phyloP scores from a whole-genome alignment of 306 rosid genomes.

The Gastrolobium villosum region DNA sequence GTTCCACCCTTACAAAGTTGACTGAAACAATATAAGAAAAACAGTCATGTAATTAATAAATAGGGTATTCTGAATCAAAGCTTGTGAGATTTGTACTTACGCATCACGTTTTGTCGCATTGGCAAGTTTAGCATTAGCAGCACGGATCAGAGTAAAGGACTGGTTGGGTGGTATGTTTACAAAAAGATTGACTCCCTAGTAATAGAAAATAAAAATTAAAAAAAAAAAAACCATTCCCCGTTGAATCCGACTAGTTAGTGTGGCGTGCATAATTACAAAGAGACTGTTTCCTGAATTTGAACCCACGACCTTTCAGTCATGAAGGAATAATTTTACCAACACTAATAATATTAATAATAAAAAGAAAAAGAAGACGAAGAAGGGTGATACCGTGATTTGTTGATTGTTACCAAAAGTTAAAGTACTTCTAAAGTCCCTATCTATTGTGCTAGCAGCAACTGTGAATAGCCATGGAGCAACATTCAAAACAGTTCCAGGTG shows the following conservation, averaged over 20 bases:
- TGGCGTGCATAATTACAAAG: too few relatives aligned
- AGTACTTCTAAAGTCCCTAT: conserved; percentile 60
- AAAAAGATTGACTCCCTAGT: conserved; percentile 68
- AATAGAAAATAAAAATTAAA: background rate
- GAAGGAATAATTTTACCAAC: too few relatives aligned
- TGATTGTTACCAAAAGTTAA: conserved; percentile 56
- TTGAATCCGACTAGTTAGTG: too few relatives aligned
- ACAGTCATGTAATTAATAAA: too few relatives aligned
- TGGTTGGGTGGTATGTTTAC: conserved; percentile 47
- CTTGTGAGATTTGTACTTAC: conserved; percentile 54
- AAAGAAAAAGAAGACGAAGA: background rate
- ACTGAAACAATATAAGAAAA: conserved; percentile 26
- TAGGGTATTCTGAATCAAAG: background rate
- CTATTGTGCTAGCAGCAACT: conserved; percentile 73
- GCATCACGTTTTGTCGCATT: conserved; percentile 42
- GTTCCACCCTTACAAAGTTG: conserved; percentile 52
- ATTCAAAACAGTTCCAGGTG: conserved; percentile 52
- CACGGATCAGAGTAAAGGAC: conserved; percentile 56
- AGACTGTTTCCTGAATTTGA: too few relatives aligned
- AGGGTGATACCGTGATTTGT: conserved; percentile 35
- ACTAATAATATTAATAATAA: too few relatives aligned
- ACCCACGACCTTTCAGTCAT: too few relatives aligned
- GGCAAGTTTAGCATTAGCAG: conserved; percentile 55
- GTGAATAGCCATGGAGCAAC: conserved; percentile 76
- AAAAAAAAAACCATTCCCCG: background rate